phyloP scores from a whole-genome alignment of 495 filamentous ascomycete genomes.

The Melanomma pulvis-pyrius region DNA sequence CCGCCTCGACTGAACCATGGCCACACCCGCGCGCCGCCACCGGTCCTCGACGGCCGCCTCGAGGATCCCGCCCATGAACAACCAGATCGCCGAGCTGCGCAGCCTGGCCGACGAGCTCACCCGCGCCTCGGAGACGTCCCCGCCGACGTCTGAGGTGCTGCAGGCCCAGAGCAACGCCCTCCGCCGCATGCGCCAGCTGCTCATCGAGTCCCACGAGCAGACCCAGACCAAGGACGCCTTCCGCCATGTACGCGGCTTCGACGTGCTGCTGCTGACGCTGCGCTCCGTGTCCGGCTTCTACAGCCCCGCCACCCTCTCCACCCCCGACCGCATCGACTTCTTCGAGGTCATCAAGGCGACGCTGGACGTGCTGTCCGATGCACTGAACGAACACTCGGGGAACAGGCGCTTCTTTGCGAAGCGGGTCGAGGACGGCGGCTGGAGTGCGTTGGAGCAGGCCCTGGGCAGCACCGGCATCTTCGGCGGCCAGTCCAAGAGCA shows the following conservation, averaged over 20 bases:
- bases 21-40: conserved; percentile 31
- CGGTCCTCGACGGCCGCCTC: conserved; percentile 39
- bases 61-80: conserved; percentile 35
- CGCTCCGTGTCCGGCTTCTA: conserved; percentile 72
- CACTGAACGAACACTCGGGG: conserved; percentile 77
- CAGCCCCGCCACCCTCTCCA: conserved; percentile 60
- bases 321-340: conserved; percentile 61
- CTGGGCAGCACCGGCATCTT: conserved; percentile 64
- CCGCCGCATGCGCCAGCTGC: conserved; percentile 56
- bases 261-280: conserved; percentile 68
- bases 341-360: conserved; percentile 71
- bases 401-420: conserved; percentile 85
- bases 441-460: conserved; percentile 71
- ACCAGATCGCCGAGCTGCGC: conserved; percentile 37
- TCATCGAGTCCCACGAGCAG: conserved; percentile 55
- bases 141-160: conserved; percentile 29
- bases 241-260: conserved; percentile 79
- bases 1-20: conserved; percentile 29
- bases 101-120: conserved; percentile 36
- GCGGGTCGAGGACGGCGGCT: conserved; percentile 72
- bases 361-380: conserved; percentile 72
- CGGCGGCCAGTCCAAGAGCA: conserved; percentile 43
- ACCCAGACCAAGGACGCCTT: conserved; percentile 73
- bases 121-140: conserved; percentile 13
- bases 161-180: conserved; percentile 40